phyloP scores from a whole-genome alignment of 2,329 filamentous ascomycete genomes.

The Beauveria caledonica region DNA sequence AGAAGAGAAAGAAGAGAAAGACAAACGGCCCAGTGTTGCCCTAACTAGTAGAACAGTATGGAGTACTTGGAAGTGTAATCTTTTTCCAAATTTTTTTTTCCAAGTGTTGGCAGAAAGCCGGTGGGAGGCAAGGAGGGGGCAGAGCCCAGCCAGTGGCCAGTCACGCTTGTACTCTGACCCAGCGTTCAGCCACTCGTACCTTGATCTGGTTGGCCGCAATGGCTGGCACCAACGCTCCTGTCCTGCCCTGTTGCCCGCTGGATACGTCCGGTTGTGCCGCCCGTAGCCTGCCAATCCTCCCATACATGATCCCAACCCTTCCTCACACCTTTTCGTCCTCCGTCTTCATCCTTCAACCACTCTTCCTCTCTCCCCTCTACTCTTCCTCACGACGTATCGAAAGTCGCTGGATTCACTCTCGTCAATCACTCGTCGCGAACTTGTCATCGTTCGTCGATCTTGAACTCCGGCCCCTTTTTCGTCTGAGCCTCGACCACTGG shows the following conservation, averaged over 20 bases:
- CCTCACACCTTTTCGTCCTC: constrained; percentile 18
- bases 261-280: constrained; percentile 17
- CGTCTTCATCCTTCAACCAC: constrained; percentile 16
- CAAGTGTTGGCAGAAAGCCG: neutral
- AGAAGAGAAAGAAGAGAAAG: neutral
- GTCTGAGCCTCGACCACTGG: constrained; percentile 19
- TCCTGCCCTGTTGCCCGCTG: neutral
- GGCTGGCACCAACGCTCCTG: neutral
- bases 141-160: neutral
- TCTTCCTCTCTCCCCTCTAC: constrained; percentile 15
- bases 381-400: constrained; percentile 26
- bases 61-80: neutral
- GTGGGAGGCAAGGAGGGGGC: neutral
- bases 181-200: neutral
- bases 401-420: constrained; percentile 17
- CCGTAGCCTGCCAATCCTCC: constrained; percentile 15
- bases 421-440: constrained; percentile 9
- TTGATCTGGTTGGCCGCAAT: neutral
- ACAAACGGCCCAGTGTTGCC: constrained; percentile 1
- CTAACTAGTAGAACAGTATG: neutral
- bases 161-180: neutral
- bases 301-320: constrained; percentile 10
- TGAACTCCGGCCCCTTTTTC: constrained; percentile 23
- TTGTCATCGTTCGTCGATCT: constrained; percentile 22
- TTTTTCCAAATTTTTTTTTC: too few species aligned